Conservation (phyloP, 179 eudicot species). For the Amaranthus tricolor region DNA sequence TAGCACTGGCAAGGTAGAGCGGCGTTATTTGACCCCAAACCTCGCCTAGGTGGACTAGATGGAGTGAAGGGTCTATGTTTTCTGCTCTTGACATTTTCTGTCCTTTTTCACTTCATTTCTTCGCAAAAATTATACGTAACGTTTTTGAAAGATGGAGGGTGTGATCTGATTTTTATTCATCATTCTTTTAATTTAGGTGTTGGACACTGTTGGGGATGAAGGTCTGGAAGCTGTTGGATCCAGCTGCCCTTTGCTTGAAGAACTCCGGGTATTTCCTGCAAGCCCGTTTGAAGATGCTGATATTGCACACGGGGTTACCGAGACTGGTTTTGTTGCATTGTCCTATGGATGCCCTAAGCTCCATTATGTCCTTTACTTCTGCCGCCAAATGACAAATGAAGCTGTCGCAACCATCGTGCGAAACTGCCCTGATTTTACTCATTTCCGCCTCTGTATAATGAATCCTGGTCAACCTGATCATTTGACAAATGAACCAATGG, state of each 20-base stretch:
- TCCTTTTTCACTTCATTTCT: neutral
- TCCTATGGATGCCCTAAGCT: constrained; percentile 75
- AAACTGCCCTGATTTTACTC: constrained; percentile 77
- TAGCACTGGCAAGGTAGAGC: no score
- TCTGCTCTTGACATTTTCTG: neutral
- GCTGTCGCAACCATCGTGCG: constrained; percentile 65
- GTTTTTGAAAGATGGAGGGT: neutral
- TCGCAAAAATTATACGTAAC: neutral
- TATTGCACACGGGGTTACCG: constrained; percentile 57
- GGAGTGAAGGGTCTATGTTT: no score
- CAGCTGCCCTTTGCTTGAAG: constrained; percentile 73
- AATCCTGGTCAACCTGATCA: constrained; percentile 72
- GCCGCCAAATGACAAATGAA: constrained; percentile 78
- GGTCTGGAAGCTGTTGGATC: constrained; percentile 80
- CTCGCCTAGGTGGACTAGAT: no score
- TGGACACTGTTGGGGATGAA: constrained; percentile 75
- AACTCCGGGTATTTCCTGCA: constrained; percentile 76
- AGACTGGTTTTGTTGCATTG: constrained; percentile 70
- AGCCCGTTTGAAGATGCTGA: constrained; percentile 57
- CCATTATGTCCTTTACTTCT: constrained; percentile 71
- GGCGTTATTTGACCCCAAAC: no score
- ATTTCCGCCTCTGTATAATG: constrained; percentile 84
- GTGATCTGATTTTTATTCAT: neutral
- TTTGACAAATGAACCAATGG: constrained; percentile 73
- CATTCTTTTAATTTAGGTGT: constrained; percentile 42